Base-by-base conservation (phyloP, 768 basidiomycete genomes). In the Termitomyces sp. region DNA sequence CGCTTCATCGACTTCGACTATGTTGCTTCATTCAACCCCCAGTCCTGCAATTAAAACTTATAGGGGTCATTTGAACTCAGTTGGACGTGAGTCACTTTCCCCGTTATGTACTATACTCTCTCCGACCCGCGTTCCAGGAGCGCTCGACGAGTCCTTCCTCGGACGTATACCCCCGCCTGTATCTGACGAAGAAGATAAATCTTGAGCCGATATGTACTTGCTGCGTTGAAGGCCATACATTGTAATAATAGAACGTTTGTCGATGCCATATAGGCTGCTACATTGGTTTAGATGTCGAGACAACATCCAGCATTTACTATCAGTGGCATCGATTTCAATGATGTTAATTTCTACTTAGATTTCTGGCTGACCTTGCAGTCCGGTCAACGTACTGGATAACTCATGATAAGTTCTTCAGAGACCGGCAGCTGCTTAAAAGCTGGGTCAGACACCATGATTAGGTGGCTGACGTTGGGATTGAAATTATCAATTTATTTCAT, bases 41-140 rank as follows among this genome's bases (percentile, higher is more conserved):
- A 76, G 75, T 51, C 77, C 77, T 19, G 68, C 73, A 2, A 65
- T 77, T 17, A 71, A 74, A 4, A 72, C 77, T 2, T 78, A 76
- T 51, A 63, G 74, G 55, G 75, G 75, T 10, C 72, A 75, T 45
- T 52, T 62, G 1, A 68, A 58, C 19, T 62, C 62, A 22, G 70
- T 72, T 28, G 77, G 76, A 19, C 74, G 76, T 77, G 51, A 60
- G 74, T 48, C 8, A 21, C 19, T 19, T 46, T 34, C 21, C 38
- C n/a, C 26, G n/a, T 28, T 5, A 48, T 14, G 41, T 51, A 12
- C 35, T 56, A 28, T 44, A 38, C 38, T 45, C 43, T 32, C 38
- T 28, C 37, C 42, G 11, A 42, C 45, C 24, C 26, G 8, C 48
- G n/a, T 15, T 17, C 26, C 56, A 77, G 75, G 69, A 57, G 69